Evolutionary conservation across 495 filamentous ascomycete genomes (phyloP).

Genomic region (Penicillium silybi): DNA sequence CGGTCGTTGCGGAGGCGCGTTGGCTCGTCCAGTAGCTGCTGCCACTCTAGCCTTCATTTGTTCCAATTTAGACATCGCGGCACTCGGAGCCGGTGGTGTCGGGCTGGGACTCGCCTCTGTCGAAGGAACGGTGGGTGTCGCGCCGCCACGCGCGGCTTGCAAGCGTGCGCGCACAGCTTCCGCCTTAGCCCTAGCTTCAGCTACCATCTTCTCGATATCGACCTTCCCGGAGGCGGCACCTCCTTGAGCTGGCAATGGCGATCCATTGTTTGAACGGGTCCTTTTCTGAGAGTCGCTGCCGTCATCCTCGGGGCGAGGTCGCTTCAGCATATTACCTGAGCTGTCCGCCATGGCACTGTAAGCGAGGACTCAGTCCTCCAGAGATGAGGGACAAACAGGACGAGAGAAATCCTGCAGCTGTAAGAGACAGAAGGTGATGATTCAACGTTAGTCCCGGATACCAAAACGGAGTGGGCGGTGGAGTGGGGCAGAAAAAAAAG

Average conservation of each 20-base stretch:
- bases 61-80: conserved; percentile 49
- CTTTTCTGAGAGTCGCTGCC: conserved; percentile 53
- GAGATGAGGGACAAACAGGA: not conserved
- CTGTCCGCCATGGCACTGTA: conserved; percentile 48
- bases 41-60: conserved; percentile 80
- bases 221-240: conserved; percentile 38
- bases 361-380: not conserved
- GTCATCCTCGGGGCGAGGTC: conserved; percentile 54
- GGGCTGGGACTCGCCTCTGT: conserved; percentile 34
- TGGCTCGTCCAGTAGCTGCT: conserved; percentile 63
- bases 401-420: not conserved
- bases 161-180: conserved; percentile 56
- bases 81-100: conserved; percentile 45
- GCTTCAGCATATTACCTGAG: conserved; percentile 51
- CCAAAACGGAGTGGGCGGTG: conserved; percentile 23
- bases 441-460: conserved; percentile 4
- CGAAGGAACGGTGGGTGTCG: conserved; percentile 26
- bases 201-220: conserved; percentile 58
- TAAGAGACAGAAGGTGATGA: not conserved
- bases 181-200: conserved; percentile 59
- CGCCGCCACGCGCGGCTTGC: conserved; percentile 40
- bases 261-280: conserved; percentile 57
- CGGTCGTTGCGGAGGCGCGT: conserved; percentile 39
- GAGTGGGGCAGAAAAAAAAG: conserved; percentile 30
- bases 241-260: conserved; percentile 44